A percentile compares a stretch with the other conserved stretches of the same genome.
These are phyloP conservation scores for Globisporangium mamillatum DNA, from an alignment of 352 stramenopile species.

Conservation along the genomic window DNA sequence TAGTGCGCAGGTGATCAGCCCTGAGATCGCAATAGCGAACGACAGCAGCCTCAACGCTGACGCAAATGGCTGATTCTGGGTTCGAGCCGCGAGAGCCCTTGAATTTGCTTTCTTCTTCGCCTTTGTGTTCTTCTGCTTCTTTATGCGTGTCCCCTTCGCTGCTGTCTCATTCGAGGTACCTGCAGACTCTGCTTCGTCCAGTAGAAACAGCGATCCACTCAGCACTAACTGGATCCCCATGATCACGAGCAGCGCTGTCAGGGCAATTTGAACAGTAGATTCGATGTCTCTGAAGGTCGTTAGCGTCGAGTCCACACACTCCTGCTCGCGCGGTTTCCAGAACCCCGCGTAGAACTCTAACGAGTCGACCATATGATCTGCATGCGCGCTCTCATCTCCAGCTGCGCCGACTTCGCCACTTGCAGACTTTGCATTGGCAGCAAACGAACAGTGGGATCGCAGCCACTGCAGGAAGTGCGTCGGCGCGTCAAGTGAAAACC, in stretches of 20 bases:
- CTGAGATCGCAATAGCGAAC: constrained; percentile 3
- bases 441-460: constrained; percentile 20
- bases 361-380: constrained; percentile 18
- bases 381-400: not conserved
- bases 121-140: not conserved
- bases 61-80: not conserved
- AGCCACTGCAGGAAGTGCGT: constrained; percentile 45
- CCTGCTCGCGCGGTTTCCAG: constrained; percentile 7
- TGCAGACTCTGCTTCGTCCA: constrained; percentile 5
- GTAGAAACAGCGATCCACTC: constrained; percentile 5
- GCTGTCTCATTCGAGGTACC: not conserved
- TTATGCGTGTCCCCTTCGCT: not conserved
- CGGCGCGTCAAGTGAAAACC: constrained; percentile 49
- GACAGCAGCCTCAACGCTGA: constrained; percentile 6
- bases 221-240: constrained; percentile 11
- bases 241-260: constrained; percentile 9
- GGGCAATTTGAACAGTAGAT: not conserved
- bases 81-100: not conserved
- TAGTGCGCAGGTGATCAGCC: constrained; percentile 17
- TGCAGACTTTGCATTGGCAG: not conserved
- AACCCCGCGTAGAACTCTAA: constrained; percentile 37
- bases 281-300: constrained; percentile 5
- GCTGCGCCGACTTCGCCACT: not conserved
- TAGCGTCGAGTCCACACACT: constrained; percentile 15
- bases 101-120: not conserved